These are phyloP conservation scores for Kwoniella botswanensis DNA, from an alignment of 768 basidiomycete genomes.

Conservation along the genomic window DNA sequence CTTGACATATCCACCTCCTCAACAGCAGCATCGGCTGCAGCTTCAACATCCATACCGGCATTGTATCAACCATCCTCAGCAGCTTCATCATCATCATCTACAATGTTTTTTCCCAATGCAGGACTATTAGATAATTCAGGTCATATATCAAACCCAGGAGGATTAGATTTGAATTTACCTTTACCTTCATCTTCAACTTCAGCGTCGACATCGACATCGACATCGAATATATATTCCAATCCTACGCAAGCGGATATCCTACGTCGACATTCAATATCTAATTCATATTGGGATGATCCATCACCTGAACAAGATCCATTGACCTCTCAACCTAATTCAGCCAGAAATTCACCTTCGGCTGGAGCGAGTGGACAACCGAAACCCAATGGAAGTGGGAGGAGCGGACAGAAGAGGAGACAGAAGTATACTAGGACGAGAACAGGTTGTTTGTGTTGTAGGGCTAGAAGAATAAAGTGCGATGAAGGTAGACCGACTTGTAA, in stretches of 20 bases:
- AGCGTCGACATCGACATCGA: not conserved
- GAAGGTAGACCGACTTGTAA: constrained; percentile 86
- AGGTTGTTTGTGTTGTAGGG: constrained; percentile 89
- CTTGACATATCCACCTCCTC: constrained; percentile 9
- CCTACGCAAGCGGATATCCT: constrained; percentile 26
- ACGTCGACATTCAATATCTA: constrained; percentile 16
- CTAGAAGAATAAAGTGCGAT: constrained; percentile 97
- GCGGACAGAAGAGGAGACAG: constrained; percentile 59
- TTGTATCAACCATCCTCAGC: not conserved
- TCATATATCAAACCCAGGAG: not conserved
- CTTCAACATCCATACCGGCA: not conserved
- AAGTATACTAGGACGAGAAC: constrained; percentile 95
- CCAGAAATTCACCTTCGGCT: constrained; percentile 5
- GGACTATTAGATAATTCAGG: not conserved
- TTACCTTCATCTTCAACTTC: not conserved
- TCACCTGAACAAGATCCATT: constrained; percentile 10
- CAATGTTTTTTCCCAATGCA: constrained; percentile 1
- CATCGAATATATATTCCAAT: constrained; percentile 1
- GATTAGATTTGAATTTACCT: not conserved
- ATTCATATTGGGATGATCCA: constrained; percentile 26
- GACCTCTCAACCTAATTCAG: constrained; percentile 7
- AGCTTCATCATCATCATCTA: constrained; percentile 2
- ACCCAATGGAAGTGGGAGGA: constrained; percentile 21
- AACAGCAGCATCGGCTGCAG: not conserved
- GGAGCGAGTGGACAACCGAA: not conserved